Evolutionary conservation across 192 early-diverging fungal genomes (phyloP).

Genomic region (Linnemannia schmuckeri): DNA sequence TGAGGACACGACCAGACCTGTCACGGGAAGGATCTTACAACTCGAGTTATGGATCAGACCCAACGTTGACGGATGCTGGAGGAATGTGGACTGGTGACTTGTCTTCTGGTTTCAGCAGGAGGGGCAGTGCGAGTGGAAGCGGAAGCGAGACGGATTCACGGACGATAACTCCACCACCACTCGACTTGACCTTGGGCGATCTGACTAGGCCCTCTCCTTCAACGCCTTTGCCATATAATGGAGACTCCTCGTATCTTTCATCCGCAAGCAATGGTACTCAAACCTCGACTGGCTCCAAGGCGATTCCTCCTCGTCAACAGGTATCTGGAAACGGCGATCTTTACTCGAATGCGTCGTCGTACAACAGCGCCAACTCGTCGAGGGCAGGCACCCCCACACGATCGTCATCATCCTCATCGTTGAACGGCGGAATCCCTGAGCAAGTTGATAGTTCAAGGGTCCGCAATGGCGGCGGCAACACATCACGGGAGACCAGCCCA

Average conservation of each 20-base stretch:
- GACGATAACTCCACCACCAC: constrained; percentile 34
- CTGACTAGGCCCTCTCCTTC: constrained; percentile 10
- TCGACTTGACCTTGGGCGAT: not conserved
- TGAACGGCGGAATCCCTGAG: constrained; percentile 19
- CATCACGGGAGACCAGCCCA: constrained; percentile 36
- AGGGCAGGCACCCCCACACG: constrained; percentile 32
- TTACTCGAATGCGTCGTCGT: constrained; percentile 38
- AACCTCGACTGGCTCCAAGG: constrained; percentile 11
- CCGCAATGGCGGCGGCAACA: not conserved
- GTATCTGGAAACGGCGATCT: not conserved
- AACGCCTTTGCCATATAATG: constrained; percentile 1
- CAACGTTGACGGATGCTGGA: constrained; percentile 2
- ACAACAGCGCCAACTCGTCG: constrained; percentile 36
- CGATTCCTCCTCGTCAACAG: constrained; percentile 17
- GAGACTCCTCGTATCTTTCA: not conserved
- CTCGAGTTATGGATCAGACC: constrained; percentile 21
- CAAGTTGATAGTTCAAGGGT: not conserved
- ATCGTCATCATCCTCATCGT: constrained; percentile 48
- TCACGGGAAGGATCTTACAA: constrained; percentile 36
- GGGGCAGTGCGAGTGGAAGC: constrained; percentile 26
- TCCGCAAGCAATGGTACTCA: not conserved
- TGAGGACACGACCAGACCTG: constrained; percentile 23
- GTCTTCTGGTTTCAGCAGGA: not conserved
- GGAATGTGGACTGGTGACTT: constrained; percentile 7
- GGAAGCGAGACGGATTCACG: constrained; percentile 35